Evolutionary conservation across 2,329 filamentous ascomycete species (phyloP), one percentile per base, ranked within the genome.

Genomic region (Trichoderma brevicompactum): DNA sequence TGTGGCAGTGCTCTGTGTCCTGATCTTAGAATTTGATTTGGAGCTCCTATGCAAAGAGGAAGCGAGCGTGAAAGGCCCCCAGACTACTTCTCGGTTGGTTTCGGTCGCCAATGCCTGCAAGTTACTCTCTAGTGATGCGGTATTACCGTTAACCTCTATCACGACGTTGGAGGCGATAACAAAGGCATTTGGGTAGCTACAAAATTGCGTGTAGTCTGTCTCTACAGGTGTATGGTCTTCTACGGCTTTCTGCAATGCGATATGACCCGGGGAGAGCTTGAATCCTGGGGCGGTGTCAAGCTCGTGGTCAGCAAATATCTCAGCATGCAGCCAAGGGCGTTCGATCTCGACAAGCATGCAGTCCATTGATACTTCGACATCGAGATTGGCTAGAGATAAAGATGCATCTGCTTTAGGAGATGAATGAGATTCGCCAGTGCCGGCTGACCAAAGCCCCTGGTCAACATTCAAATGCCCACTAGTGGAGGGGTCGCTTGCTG

Each of bases 291-390:
- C 34, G 10, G n/a, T n/a, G 10, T 53, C 50, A 23, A 53, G 50
- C 13, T 40, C 32, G n/a, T 36, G 8, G 23, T 53, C 50, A 38
- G 50, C 50, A 13, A 53, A 53, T 3, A 53, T n/a, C 34, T 53
- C 50, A 2, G 32, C 50, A 19, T 53, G 32, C 2, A 53, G n/a
- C 50, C 50, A 53, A 17, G 50, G 50, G 34, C 50, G 50, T n/a
- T 53, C 50, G 38, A 53, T 53, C 32, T 53, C 50, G 32, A 53
- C 32, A 12, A 53, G 15, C 50, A 53, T 53, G 4, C 50, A 53
- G 9, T 38, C 36, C 50, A 53, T 53, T 17, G 15, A 38, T 5
- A 53, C 36, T 40, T 53, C 50, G 3, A 53, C 50, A 1, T 38
- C 50, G 9, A 53, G 32, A 13, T 53, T 53, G n/a, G 32, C 23